Evolutionary conservation across 2,329 filamentous ascomycete genomes (phyloP).

Genomic region (Fusarium foetens): DNA sequence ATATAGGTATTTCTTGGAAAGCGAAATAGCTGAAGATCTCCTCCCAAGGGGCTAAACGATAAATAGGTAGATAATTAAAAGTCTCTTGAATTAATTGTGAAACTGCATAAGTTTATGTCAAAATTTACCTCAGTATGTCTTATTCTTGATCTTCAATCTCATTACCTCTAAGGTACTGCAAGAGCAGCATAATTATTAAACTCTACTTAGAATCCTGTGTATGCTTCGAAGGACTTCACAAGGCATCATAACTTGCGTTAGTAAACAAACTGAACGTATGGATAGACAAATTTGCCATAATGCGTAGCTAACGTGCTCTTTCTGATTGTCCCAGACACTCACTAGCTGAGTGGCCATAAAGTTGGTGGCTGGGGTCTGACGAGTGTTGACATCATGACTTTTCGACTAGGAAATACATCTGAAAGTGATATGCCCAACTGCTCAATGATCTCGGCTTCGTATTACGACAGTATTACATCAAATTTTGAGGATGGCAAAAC

Average conservation of each 20-base stretch:
- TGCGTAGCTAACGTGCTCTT: not conserved
- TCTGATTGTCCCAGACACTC: conserved; percentile 2
- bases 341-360: not conserved
- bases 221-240: not conserved
- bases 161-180: not conserved
- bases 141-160: not conserved
- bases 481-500: conserved; percentile 44
- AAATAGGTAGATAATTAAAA: not conserved
- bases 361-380: conserved; percentile 30
- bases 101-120: not conserved
- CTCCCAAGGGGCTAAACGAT: not conserved
- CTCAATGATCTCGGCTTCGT: not conserved
- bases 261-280: not conserved
- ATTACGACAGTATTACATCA: not conserved
- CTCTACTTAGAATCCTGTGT: not conserved
- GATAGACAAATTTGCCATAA: not conserved
- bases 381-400: conserved; percentile 45
- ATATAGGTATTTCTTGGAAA: not conserved
- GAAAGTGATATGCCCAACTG: not conserved
- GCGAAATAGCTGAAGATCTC: not conserved
- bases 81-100: not conserved
- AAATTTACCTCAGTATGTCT: not conserved
- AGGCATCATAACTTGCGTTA: not conserved
- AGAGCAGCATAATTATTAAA: not conserved
- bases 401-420: not conserved